A percentile compares a stretch with the other conserved stretches of the same genome.
phyloP scores from a whole-genome alignment of 2,329 filamentous ascomycete genomes.

The Zasmidium cellare region DNA sequence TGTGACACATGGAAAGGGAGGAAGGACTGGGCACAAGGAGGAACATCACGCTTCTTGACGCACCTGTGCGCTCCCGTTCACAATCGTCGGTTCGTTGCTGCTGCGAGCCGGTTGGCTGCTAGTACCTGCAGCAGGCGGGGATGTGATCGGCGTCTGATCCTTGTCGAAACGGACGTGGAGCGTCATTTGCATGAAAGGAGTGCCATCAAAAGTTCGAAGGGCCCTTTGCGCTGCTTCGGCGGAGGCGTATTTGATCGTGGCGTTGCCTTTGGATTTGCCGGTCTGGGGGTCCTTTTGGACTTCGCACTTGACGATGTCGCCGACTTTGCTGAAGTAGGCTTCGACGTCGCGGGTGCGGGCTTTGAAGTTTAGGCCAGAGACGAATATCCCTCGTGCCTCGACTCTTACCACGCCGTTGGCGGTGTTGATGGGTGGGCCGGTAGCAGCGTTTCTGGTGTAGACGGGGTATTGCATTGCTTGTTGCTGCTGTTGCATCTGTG shows the following conservation, averaged over 20 bases:
- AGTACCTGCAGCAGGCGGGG: conserved; percentile 12
- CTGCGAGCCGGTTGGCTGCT: conserved; percentile 1
- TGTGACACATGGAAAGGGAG: too few relatives aligned
- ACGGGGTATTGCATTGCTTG: conserved; percentile 9
- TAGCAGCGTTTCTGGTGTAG: conserved; percentile 21
- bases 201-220: conserved; percentile 26
- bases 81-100: conserved; percentile 21
- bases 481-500: conserved; percentile 1
- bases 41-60: conserved; percentile 1
- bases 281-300: conserved; percentile 26
- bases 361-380: conserved; percentile 30
- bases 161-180: conserved; percentile 30
- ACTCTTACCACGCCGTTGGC: conserved; percentile 24
- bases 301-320: conserved; percentile 27
- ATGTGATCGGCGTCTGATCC: conserved; percentile 23
- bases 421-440: conserved; percentile 29
- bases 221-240: conserved; percentile 28
- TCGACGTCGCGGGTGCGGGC: conserved; percentile 27
- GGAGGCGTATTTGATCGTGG: conserved; percentile 28
- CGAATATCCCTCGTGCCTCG: conserved; percentile 32
- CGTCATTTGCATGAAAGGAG: conserved; percentile 24
- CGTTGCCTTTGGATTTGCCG: conserved; percentile 31
- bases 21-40: background rate
- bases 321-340: conserved; percentile 26
- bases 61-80: conserved; percentile 25